Conservation (phyloP, 768 basidiomycete species). For the Auricularia cornea region DNA sequence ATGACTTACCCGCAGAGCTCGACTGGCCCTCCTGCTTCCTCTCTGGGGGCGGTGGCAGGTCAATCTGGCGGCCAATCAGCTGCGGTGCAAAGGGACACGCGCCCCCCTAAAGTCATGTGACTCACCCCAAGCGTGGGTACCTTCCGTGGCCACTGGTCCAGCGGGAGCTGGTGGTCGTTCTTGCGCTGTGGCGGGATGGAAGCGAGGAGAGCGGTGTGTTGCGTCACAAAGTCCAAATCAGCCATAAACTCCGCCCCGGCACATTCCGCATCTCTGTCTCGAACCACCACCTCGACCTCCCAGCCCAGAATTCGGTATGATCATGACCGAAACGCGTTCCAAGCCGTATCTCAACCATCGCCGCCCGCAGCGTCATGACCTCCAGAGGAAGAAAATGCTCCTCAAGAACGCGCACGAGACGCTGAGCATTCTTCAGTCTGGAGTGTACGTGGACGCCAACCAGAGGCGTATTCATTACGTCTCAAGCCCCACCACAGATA, state of each 20-base stretch:
- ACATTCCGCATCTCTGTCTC: not conserved
- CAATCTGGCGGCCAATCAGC: constrained; percentile 33
- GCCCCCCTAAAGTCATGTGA: constrained; percentile 11
- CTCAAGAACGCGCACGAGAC: not conserved
- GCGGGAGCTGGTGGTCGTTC: constrained; percentile 69
- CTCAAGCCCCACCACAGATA: not conserved
- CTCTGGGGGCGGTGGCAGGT: constrained; percentile 53
- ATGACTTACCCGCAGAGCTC: constrained; percentile 26
- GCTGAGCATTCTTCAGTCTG: not conserved
- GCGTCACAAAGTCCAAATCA: not conserved
- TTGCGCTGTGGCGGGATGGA: not conserved
- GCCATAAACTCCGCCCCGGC: not conserved
- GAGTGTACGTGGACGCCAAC: not conserved
- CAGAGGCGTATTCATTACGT: not conserved
- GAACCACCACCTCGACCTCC: not conserved
- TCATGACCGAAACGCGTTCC: not conserved
- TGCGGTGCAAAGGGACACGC: not conserved
- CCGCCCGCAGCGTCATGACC: not conserved
- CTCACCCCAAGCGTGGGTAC: constrained; percentile 64
- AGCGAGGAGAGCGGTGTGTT: not conserved
- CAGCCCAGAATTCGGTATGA: not conserved
- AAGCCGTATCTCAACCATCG: not conserved
- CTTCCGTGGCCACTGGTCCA: constrained; percentile 54
- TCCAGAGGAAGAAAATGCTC: not conserved
- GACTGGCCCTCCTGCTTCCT: constrained; percentile 31